These are phyloP conservation scores for Penicillium sumatraense DNA, from an alignment of 2,329 filamentous ascomycete species.

Conservation along the genomic window DNA sequence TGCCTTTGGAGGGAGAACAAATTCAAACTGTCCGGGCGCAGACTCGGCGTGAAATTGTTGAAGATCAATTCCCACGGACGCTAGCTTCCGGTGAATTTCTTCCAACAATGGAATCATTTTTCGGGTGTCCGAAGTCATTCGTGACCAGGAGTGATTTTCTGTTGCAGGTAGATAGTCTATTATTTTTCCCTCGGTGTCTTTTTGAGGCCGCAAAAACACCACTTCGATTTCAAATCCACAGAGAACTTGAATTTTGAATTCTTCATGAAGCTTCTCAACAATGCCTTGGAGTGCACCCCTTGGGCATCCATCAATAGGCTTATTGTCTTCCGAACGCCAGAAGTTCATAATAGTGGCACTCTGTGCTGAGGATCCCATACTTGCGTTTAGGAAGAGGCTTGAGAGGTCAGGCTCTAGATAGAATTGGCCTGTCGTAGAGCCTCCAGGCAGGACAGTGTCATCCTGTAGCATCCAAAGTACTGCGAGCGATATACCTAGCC, in stretches of 20 bases:
- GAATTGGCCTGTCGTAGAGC: slow-evolving; percentile 67
- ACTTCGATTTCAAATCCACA: slow-evolving; percentile 85
- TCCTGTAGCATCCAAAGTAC: slow-evolving; percentile 70
- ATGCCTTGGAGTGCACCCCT: slow-evolving; percentile 64
- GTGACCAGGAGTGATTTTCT: slow-evolving; percentile 72
- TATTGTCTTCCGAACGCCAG: slow-evolving; percentile 64
- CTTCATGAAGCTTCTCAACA: slow-evolving; percentile 55
- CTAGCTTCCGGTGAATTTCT: slow-evolving; percentile 67
- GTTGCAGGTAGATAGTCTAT: slow-evolving; percentile 54
- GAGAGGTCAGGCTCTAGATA: slow-evolving; percentile 68
- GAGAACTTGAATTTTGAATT: slow-evolving; percentile 62
- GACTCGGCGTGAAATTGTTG: slow-evolving; percentile 78
- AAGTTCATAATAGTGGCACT: slow-evolving; percentile 71
- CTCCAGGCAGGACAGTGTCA: slow-evolving; percentile 60
- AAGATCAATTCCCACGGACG: slow-evolving; percentile 65
- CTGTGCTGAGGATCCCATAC: slow-evolving; percentile 44
- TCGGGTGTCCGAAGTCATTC: slow-evolving; percentile 65
- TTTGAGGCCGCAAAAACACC: slow-evolving; percentile 64
- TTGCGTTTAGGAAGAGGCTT: slow-evolving; percentile 64
- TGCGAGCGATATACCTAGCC: slow-evolving; percentile 67
- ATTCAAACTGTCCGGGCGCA: slow-evolving; percentile 75
- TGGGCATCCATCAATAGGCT: slow-evolving; percentile 64
- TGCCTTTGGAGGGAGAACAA: slow-evolving; percentile 67
- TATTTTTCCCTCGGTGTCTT: slow-evolving; percentile 30
- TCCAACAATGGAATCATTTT: slow-evolving; percentile 63